Conservation (phyloP, 768 basidiomycete genomes). For the Hortiboletus campestris region DNA sequence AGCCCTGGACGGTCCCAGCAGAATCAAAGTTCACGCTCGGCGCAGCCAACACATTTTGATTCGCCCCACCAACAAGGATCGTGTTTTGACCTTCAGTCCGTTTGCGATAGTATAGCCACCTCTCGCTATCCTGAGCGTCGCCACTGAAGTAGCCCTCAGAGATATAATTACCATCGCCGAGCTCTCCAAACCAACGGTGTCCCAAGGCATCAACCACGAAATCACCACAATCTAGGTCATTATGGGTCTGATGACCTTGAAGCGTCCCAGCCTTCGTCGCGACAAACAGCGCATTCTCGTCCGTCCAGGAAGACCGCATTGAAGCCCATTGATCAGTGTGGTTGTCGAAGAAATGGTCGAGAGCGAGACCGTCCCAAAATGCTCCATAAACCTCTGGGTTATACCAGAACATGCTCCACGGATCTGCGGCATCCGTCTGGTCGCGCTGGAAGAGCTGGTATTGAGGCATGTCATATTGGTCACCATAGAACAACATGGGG, state of each 20-base stretch:
- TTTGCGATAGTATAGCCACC: slow-evolving; percentile 96
- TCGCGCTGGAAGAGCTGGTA: slow-evolving; percentile 93
- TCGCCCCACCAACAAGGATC: slow-evolving; percentile 66
- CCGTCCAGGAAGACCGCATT: slow-evolving; percentile 93
- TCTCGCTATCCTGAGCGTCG: slow-evolving; percentile 62
- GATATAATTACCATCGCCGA: slow-evolving; percentile 85
- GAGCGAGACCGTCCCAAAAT: slow-evolving; percentile 83
- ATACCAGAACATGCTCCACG: slow-evolving; percentile 94
- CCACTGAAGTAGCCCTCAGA: slow-evolving; percentile 73
- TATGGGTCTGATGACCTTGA: slow-evolving; percentile 88
- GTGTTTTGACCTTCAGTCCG: slow-evolving; percentile 98
- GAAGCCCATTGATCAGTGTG: slow-evolving; percentile 79
- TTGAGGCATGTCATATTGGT: slow-evolving; percentile 63
- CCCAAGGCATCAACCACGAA: slow-evolving; percentile 95
- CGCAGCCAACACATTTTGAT: slow-evolving; percentile 75
- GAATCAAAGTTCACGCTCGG: slow-evolving; percentile 56
- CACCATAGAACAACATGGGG: slow-evolving; percentile 73
- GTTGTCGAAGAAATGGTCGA: slow-evolving; percentile 83
- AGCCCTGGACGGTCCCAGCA: slow-evolving; percentile 69
- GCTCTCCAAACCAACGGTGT: slow-evolving; percentile 91
- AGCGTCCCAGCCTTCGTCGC: slow-evolving; percentile 85
- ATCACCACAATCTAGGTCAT: slow-evolving; percentile 91
- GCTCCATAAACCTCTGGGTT: slow-evolving; percentile 78
- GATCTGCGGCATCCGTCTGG: slow-evolving; percentile 75
- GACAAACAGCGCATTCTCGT: slow-evolving; percentile 75